A percentile compares a stretch with the other conserved stretches of the same genome.
These are phyloP conservation scores for Neurospora sp. DNA, from an alignment of 495 filamentous ascomycete species.

Conservation along the genomic window DNA sequence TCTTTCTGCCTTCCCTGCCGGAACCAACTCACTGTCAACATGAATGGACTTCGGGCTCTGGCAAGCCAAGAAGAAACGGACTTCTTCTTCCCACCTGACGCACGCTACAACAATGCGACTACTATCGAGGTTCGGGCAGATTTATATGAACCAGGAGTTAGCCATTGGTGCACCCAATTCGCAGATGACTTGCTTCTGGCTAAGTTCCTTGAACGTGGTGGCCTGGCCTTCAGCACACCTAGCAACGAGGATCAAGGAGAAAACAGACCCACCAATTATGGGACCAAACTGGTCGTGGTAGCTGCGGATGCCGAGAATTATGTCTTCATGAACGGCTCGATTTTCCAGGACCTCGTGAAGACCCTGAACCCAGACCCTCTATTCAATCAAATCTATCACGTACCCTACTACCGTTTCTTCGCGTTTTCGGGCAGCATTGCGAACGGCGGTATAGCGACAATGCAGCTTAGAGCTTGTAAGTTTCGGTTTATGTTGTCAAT, in stretches of 20 bases:
- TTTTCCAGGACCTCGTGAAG: neutral
- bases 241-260: neutral
- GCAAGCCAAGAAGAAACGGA: neutral
- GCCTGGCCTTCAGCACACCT: neutral
- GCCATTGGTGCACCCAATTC: neutral
- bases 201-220: neutral
- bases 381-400: neutral
- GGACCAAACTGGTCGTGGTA: neutral
- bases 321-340: neutral
- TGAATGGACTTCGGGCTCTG: neutral
- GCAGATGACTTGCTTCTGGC: neutral
- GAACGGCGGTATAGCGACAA: neutral
- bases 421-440: neutral
- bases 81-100: neutral
- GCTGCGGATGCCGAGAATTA: accelerated
- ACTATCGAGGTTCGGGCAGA: neutral
- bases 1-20: neutral
- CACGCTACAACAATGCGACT: neutral
- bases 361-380: neutral
- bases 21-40: neutral
- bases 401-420: neutral
- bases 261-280: neutral
- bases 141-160: neutral
- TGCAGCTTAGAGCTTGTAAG: accelerated
- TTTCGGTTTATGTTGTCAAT: neutral